Evolutionary conservation across 1,284 basidiomycete genomes (phyloP).

Genomic region (Pisolithus thermaeus): DNA sequence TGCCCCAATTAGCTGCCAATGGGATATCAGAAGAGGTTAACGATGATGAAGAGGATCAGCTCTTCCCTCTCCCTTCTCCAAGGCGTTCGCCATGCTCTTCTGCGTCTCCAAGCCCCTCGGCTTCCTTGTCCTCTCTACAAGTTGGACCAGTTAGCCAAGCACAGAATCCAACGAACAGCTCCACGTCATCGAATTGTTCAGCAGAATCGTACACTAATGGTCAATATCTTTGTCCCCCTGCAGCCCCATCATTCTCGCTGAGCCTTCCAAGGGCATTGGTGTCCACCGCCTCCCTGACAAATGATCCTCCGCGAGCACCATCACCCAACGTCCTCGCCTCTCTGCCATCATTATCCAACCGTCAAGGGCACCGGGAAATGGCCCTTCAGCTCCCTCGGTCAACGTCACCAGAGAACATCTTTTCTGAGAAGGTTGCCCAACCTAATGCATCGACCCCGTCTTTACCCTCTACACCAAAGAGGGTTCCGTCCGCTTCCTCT

Average conservation of each 20-base stretch:
- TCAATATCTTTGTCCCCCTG: conserved; percentile 13
- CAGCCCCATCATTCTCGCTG: conserved; percentile 22
- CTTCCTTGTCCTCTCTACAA: conserved; percentile 21
- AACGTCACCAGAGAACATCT: neutral
- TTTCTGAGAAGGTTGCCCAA: too few relatives aligned
- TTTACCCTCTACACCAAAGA: neutral
- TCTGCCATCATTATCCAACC: conserved; percentile 20
- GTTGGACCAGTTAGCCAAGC: conserved; percentile 1
- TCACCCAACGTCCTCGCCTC: conserved; percentile 23
- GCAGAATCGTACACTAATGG: conserved; percentile 7
- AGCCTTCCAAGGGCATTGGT: conserved; percentile 15
- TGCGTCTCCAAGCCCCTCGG: conserved; percentile 24
- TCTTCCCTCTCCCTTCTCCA: conserved; percentile 54
- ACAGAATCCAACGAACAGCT: conserved; percentile 7
- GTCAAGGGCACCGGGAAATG: conserved; percentile 1
- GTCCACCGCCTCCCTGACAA: conserved; percentile 9
- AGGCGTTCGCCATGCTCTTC: conserved; percentile 37
- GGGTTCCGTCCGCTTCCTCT: too few relatives aligned
- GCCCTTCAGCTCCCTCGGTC: neutral
- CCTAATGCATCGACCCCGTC: neutral
- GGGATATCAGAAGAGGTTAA: conserved; percentile 13
- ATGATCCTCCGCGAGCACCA: conserved; percentile 11
- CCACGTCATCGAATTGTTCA: conserved; percentile 17
- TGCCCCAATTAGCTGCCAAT: neutral
- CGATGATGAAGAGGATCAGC: conserved; percentile 45